These are phyloP conservation scores for Entonaema liquescens DNA, from an alignment of 495 filamentous ascomycete genomes.

Conservation along the genomic window DNA sequence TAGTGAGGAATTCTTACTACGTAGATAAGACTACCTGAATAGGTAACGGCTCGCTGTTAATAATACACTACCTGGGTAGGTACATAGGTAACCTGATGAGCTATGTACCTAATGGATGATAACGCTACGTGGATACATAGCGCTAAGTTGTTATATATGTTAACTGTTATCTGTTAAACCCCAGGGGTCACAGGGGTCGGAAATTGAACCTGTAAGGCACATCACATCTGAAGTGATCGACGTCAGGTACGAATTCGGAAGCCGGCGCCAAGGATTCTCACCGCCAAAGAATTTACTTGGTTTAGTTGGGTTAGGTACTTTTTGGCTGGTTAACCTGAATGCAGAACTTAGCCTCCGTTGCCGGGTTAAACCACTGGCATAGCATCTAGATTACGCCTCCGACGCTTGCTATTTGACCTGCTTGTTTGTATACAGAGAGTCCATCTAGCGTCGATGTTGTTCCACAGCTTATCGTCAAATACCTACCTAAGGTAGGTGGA, in stretches of 20 bases:
- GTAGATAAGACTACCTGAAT: too few relatives aligned
- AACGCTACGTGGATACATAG: neutral
- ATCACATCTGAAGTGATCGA: slow-evolving; percentile 31
- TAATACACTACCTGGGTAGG: neutral
- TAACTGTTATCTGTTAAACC: slow-evolving; percentile 3
- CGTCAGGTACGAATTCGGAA: slow-evolving; percentile 3
- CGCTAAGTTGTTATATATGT: neutral
- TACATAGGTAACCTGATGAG: neutral
- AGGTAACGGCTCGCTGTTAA: too few relatives aligned
- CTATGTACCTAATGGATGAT: neutral
- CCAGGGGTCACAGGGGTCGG: slow-evolving; percentile 18
- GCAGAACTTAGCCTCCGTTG: neutral
- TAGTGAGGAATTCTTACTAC: too few relatives aligned
- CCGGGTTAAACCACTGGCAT: neutral
- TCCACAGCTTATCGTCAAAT: neutral
- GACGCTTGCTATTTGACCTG: neutral
- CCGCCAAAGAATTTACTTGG: neutral
- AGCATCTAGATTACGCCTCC: neutral
- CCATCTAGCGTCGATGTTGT: neutral
- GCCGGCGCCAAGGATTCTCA: neutral
- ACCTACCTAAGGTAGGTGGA: neutral
- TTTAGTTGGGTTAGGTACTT: neutral
- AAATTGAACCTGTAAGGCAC: slow-evolving; percentile 33
- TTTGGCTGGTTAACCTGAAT: neutral
- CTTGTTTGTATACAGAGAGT: neutral